Conservation (phyloP, 495 filamentous ascomycete genomes). For the Viridothelium virens region DNA sequence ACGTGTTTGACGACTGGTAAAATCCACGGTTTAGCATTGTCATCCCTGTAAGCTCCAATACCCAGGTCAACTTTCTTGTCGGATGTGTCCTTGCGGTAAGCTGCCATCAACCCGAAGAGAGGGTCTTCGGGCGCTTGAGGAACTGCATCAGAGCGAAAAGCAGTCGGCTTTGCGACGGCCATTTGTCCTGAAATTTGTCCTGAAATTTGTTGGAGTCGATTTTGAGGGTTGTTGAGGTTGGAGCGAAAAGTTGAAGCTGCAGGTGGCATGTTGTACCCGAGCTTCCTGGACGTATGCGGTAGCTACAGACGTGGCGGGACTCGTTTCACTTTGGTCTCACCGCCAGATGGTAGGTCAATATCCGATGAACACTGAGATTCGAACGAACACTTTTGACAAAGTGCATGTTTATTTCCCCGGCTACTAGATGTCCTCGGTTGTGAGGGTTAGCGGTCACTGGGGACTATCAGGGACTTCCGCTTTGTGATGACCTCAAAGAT, state of each 20-base stretch:
- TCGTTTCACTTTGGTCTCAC: conserved; percentile 8
- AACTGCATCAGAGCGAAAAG: conserved; percentile 70
- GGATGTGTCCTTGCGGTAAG: conserved; percentile 74
- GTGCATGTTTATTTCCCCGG: background rate
- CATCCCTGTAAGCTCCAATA: conserved; percentile 91
- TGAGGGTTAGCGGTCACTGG: background rate
- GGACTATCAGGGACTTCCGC: no score
- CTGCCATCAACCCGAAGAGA: conserved; percentile 86
- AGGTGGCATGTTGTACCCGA: background rate
- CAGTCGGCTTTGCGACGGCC: conserved; percentile 44
- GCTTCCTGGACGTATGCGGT: background rate
- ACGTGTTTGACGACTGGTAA: conserved; percentile 95
- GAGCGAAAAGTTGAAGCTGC: background rate
- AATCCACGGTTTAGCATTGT: conserved; percentile 97
- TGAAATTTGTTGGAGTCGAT: conserved; percentile 44
- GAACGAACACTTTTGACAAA: background rate
- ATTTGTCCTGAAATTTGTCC: conserved; percentile 51
- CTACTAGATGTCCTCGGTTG: background rate
- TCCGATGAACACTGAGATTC: background rate
- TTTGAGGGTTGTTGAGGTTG: conserved; percentile 12
- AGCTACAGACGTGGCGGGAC: background rate
- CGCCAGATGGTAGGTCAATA: background rate
- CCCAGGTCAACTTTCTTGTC: conserved; percentile 91
- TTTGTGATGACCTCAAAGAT: background rate
- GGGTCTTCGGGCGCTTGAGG: conserved; percentile 91